phyloP scores from a whole-genome alignment of 805 yeast genomes.

The Starmerella asiatica region DNA sequence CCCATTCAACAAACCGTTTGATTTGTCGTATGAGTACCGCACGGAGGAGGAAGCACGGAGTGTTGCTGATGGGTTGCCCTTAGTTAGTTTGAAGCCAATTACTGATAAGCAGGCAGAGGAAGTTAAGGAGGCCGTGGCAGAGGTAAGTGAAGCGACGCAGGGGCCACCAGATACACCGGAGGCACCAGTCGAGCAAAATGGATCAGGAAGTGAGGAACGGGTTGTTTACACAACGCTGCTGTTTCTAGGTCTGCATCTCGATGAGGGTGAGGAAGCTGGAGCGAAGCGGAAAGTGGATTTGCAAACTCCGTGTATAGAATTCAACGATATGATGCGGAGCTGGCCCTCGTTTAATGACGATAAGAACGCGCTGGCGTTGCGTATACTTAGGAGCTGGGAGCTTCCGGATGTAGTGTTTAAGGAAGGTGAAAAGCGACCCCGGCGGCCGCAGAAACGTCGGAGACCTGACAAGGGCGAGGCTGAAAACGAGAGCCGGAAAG shows the following conservation, averaged over 20 bases:
- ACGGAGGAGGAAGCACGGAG: slow-evolving; percentile 43
- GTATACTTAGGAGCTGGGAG: slow-evolving; percentile 58
- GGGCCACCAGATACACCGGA: slow-evolving; percentile 4
- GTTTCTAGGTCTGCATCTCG: slow-evolving; percentile 63
- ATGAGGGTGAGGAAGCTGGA: slow-evolving; percentile 27
- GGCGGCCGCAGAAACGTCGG: slow-evolving; percentile 43
- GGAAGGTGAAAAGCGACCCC: slow-evolving; percentile 68
- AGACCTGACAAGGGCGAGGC: slow-evolving; percentile 16
- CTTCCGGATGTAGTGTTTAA: slow-evolving; percentile 73
- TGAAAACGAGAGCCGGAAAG: slow-evolving; percentile 18
- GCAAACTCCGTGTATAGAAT: slow-evolving; percentile 81
- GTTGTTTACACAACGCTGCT: slow-evolving; percentile 43
- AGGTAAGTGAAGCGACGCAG: not conserved
- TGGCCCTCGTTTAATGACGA: slow-evolving; percentile 57
- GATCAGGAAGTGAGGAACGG: not conserved
- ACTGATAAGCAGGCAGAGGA: not conserved
- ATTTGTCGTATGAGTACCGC: slow-evolving; percentile 36
- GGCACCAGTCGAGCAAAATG: not conserved
- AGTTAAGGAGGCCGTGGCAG: not conserved
- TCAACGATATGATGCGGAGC: slow-evolving; percentile 62
- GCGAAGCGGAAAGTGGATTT: slow-evolving; percentile 43
- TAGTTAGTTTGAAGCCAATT: slow-evolving; percentile 37
- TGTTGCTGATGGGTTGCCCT: slow-evolving; percentile 39
- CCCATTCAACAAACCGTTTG: slow-evolving; percentile 73
- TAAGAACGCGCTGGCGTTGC: slow-evolving; percentile 46